These are phyloP conservation scores for Aspergillus floridensis DNA, from an alignment of 2,329 filamentous ascomycete species.

Conservation along the genomic window DNA sequence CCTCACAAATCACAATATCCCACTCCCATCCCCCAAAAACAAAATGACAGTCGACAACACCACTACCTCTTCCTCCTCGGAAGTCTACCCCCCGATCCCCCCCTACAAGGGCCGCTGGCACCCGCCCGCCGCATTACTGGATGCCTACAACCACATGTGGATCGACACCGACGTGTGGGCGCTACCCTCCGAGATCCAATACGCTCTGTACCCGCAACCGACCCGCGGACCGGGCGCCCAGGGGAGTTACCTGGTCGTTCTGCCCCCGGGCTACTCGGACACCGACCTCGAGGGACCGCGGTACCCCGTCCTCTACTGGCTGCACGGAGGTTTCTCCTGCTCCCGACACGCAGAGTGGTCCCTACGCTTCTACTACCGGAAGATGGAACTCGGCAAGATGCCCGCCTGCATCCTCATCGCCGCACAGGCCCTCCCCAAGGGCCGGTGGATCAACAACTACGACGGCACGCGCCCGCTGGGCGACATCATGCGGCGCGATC, in stretches of 20 bases:
- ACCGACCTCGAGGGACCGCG: neutral
- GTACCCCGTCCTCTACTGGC: neutral
- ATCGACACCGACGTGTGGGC: neutral
- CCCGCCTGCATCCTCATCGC: neutral
- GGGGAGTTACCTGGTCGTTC: neutral
- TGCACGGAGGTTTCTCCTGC: neutral
- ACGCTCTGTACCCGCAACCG: neutral
- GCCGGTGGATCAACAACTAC: no score
- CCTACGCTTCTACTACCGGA: neutral
- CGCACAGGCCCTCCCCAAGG: no score
- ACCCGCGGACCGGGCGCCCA: neutral
- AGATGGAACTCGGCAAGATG: neutral
- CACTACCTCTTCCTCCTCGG: no score
- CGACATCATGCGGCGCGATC: neutral
- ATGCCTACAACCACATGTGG: slow-evolving; percentile 2
- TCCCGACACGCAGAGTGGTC: neutral
- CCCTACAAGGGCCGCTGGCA: no score
- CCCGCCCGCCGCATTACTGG: neutral
- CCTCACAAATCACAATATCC: no score
- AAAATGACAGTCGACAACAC: no score
- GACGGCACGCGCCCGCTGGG: neutral
- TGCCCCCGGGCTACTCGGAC: neutral
- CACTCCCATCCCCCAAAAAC: no score
- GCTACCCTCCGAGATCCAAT: neutral
- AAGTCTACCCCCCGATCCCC: no score